A percentile compares a stretch with the other conserved stretches of the same genome.
These are phyloP conservation scores for Zarea fungicola DNA, from an alignment of 2,329 filamentous ascomycete species.

Conservation along the genomic window DNA sequence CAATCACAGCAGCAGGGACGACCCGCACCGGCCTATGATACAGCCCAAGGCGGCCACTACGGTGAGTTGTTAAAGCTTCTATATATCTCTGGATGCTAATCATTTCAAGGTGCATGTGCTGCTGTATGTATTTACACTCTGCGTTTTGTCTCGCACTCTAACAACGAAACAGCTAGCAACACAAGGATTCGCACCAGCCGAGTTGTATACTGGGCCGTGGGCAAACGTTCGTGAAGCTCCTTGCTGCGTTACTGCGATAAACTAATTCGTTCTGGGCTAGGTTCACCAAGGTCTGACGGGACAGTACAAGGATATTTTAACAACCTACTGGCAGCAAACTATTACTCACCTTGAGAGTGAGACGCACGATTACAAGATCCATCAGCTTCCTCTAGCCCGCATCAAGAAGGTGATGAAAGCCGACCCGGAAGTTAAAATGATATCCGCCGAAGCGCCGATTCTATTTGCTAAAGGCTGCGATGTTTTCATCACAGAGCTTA, in stretches of 20 bases:
- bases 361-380: constrained; percentile 96
- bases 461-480: constrained; percentile 98
- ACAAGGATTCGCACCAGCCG: constrained; percentile 83
- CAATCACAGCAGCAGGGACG: constrained; percentile 55
- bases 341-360: constrained; percentile 94
- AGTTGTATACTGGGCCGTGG: constrained; percentile 92
- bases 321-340: constrained; percentile 98
- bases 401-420: constrained; percentile 99
- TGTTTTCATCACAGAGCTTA: constrained; percentile 97
- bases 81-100: constrained; percentile 15
- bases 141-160: constrained; percentile 22
- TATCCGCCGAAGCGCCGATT: constrained; percentile 95
- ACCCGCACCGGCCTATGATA: constrained; percentile 65
- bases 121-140: constrained; percentile 28
- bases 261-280: constrained; percentile 37
- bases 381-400: constrained; percentile 91
- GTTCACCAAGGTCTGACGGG: constrained; percentile 93
- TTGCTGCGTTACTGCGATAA: neutral
- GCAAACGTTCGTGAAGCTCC: constrained; percentile 65
- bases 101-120: constrained; percentile 40
- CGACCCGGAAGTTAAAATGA: constrained; percentile 99
- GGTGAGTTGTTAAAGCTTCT: constrained; percentile 45
- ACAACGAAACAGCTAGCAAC: constrained; percentile 63
- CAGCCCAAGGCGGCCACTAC: constrained; percentile 70
- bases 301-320: constrained; percentile 93